phyloP scores from a whole-genome alignment of 2,329 filamentous ascomycete species.

The Claviceps sp. region DNA sequence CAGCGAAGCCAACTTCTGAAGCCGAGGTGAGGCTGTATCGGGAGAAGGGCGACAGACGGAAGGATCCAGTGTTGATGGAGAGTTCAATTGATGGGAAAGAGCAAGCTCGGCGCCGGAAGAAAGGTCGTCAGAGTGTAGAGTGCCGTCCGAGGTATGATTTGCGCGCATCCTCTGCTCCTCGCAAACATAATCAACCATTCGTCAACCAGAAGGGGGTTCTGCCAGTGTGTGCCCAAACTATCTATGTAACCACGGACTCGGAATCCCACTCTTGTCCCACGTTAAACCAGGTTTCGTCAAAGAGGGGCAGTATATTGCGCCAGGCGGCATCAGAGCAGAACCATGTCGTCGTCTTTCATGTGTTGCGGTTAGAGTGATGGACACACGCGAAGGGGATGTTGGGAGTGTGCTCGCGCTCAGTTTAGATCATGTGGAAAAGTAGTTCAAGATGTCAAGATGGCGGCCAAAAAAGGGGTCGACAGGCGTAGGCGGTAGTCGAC shows the following conservation, averaged over 20 bases:
- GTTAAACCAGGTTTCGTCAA: background rate
- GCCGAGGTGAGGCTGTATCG: constrained; percentile 8
- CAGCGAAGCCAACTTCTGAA: constrained; percentile 15
- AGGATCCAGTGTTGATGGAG: constrained; percentile 1
- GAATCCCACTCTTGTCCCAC: background rate
- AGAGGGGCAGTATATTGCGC: background rate
- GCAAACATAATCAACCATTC: background rate
- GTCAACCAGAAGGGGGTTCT: background rate
- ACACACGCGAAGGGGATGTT: background rate
- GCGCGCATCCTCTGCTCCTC: constrained; percentile 1
- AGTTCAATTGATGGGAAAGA: background rate
- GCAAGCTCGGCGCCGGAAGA: background rate
- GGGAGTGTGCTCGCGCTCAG: background rate
- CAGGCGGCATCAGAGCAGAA: background rate
- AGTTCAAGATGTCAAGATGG: background rate
- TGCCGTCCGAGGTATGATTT: background rate
- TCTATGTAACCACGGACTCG: background rate
- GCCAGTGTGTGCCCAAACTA: constrained; percentile 1
- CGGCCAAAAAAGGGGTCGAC: no score
- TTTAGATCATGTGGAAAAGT: constrained; percentile 1
- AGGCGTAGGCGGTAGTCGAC: no score
- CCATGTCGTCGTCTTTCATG: background rate
- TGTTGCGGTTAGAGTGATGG: background rate
- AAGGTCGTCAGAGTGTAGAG: background rate
- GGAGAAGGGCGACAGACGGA: background rate